Evolutionary conservation across 2,329 filamentous ascomycete species (phyloP).

Genomic region (Sphaerostilbella broomeana): DNA sequence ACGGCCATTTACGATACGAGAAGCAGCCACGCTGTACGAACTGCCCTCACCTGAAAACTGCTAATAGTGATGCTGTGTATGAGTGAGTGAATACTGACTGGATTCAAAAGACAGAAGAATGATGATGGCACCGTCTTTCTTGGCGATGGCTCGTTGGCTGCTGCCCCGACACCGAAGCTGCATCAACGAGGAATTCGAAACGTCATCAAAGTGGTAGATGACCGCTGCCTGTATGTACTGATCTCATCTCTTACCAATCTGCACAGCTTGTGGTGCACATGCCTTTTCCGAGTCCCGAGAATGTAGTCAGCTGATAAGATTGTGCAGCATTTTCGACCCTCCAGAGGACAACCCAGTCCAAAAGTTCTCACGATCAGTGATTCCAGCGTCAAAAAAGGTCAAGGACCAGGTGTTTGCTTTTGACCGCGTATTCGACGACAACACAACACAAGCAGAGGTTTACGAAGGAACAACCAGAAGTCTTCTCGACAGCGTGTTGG

Average conservation of each 20-base stretch:
- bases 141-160: constrained; percentile 94
- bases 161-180: constrained; percentile 74
- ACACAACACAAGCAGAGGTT: constrained; percentile 82
- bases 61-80: not conserved
- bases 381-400: constrained; percentile 79
- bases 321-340: constrained; percentile 81
- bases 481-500: constrained; percentile 89
- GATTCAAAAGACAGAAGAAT: constrained; percentile 44
- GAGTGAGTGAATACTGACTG: constrained; percentile 9
- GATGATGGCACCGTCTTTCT: constrained; percentile 89
- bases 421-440: constrained; percentile 94
- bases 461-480: constrained; percentile 88
- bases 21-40: constrained; percentile 79
- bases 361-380: constrained; percentile 73
- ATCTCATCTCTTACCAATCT: not conserved
- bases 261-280: constrained; percentile 11
- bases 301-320: not conserved
- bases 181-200: constrained; percentile 79
- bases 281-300: constrained; percentile 11
- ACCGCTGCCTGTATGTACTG: constrained; percentile 80
- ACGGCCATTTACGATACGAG: constrained; percentile 73
- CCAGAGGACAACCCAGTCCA: constrained; percentile 92
- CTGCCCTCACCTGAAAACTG: not conserved
- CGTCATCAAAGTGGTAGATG: constrained; percentile 94
- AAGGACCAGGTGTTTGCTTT: constrained; percentile 98